phyloP scores from a whole-genome alignment of 352 stramenopile species.

The Globisporangium ultimum region DNA sequence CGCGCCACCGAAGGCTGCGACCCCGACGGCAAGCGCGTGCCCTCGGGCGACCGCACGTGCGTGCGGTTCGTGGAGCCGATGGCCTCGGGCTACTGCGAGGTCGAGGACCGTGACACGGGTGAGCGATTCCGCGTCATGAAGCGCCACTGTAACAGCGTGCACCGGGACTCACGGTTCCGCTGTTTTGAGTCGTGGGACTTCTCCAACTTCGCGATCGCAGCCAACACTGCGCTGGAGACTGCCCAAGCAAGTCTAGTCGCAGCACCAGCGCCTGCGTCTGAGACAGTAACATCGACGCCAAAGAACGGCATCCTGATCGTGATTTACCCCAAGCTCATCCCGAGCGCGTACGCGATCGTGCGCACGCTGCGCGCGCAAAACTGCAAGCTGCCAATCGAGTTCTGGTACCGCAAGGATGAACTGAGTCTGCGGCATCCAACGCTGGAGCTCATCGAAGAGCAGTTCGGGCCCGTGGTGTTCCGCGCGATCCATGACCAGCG shows the following conservation, averaged over 20 bases:
- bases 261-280: not conserved
- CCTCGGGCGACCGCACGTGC: conserved; percentile 17
- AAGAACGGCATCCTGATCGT: conserved; percentile 65
- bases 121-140: conserved; percentile 20
- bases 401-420: conserved; percentile 40
- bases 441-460: conserved; percentile 27
- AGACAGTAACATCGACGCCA: not conserved
- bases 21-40: conserved; percentile 17
- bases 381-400: conserved; percentile 61
- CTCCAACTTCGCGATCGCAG: conserved; percentile 19
- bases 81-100: conserved; percentile 29
- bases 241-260: not conserved
- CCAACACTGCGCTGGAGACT: conserved; percentile 8
- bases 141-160: conserved; percentile 16
- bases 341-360: conserved; percentile 58
- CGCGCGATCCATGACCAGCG: conserved; percentile 41
- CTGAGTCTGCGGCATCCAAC: conserved; percentile 14
- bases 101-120: conserved; percentile 18
- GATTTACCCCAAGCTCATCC: conserved; percentile 64
- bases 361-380: conserved; percentile 35
- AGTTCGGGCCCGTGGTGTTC: conserved; percentile 37
- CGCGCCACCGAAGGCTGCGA: conserved; percentile 23
- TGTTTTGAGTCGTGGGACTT: conserved; percentile 23
- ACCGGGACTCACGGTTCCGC: conserved; percentile 13
- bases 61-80: conserved; percentile 10